A percentile compares a stretch with the other conserved stretches of the same genome.
Evolutionary conservation across 2,329 filamentous ascomycete species (phyloP).

Genomic region (Pseudovirgaria hyperparasitica): DNA sequence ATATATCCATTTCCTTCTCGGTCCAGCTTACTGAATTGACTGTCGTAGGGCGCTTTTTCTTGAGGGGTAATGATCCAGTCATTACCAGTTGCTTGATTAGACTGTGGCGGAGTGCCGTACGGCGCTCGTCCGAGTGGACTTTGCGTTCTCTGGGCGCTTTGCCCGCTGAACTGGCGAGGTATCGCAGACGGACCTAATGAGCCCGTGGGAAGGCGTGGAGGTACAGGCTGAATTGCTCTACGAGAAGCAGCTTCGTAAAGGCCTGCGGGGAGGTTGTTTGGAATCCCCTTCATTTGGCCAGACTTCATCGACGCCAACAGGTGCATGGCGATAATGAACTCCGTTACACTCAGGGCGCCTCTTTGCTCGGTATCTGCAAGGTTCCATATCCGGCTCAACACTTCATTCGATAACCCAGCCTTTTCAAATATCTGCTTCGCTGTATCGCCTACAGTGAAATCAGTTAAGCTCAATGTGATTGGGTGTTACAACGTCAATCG

Average conservation of each 20-base stretch:
- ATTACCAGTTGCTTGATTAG: constrained; percentile 41
- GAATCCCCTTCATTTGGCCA: constrained; percentile 65
- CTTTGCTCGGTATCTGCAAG: constrained; percentile 88
- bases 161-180: constrained; percentile 70
- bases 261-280: constrained; percentile 66
- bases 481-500: neutral
- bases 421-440: constrained; percentile 94
- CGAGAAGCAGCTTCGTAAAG: constrained; percentile 84
- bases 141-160: constrained; percentile 43
- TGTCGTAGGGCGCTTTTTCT: constrained; percentile 82
- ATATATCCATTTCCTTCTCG: constrained; percentile 70
- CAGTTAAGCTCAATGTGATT: neutral
- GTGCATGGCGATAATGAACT: constrained; percentile 98
- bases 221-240: constrained; percentile 31
- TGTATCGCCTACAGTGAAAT: constrained; percentile 49
- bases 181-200: constrained; percentile 47
- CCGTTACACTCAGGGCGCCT: constrained; percentile 71
- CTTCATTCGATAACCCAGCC: constrained; percentile 77
- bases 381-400: constrained; percentile 90
- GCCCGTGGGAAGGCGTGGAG: constrained; percentile 31
- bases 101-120: constrained; percentile 34
- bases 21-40: constrained; percentile 74
- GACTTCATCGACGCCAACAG: constrained; percentile 84
- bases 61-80: constrained; percentile 75
- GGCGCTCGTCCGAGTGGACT: constrained; percentile 43